Percentiles rank a stretch among this genome's conserved stretches.
Conservation (phyloP, 768 basidiomycete species). For the Hydnomerulius pinastri region DNA sequence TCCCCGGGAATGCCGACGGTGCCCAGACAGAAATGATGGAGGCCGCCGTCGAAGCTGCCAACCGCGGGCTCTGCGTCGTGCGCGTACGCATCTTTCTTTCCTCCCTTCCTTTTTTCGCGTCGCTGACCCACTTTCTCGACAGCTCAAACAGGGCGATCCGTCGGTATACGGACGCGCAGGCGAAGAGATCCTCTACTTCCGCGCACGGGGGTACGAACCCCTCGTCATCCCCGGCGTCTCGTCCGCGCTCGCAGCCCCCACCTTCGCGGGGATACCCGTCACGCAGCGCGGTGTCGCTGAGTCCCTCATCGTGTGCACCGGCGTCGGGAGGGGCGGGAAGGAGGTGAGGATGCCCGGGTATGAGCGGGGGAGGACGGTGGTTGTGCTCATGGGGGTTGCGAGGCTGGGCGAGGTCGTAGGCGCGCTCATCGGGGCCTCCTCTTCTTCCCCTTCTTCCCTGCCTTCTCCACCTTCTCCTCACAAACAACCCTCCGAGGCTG, state of each 20-base stretch:
- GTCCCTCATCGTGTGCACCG: slow-evolving; percentile 87
- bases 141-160: slow-evolving; percentile 98
- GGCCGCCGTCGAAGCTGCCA: slow-evolving; percentile 81
- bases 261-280: slow-evolving; percentile 88
- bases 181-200: slow-evolving; percentile 93
- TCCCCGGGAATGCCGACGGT: slow-evolving; percentile 95
- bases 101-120: neutral
- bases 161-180: slow-evolving; percentile 92
- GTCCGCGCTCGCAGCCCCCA: slow-evolving; percentile 88
- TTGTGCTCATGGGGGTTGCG: slow-evolving; percentile 95
- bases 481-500: neutral
- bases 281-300: slow-evolving; percentile 96
- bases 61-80: slow-evolving; percentile 80
- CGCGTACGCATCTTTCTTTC: slow-evolving; percentile 51
- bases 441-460: too few species aligned
- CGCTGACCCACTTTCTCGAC: neutral
- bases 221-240: slow-evolving; percentile 88
- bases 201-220: slow-evolving; percentile 79
- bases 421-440: slow-evolving; percentile 43
- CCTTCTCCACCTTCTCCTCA: too few species aligned
- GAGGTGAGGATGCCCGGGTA: slow-evolving; percentile 87
- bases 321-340: slow-evolving; percentile 86
- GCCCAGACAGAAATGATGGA: slow-evolving; percentile 96
- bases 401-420: slow-evolving; percentile 71
- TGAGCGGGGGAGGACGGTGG: slow-evolving; percentile 74